A percentile compares a stretch with the other conserved stretches of the same genome.
Conservation (phyloP, 306 rosid genomes). For the Echinosophora koreensis region DNA sequence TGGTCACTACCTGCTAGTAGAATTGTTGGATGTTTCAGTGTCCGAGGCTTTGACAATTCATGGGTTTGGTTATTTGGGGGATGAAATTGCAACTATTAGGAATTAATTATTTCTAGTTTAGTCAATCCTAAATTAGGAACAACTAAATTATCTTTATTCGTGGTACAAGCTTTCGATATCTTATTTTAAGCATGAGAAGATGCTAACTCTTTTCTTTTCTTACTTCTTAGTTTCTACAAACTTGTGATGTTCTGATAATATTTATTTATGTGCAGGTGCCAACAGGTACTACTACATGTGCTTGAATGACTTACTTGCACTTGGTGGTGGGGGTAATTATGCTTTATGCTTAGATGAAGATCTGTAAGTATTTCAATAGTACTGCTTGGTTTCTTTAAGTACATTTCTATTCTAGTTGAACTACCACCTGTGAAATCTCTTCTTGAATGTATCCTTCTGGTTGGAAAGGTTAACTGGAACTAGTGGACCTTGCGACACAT, state of each 20-base stretch:
- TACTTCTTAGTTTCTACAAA: background rate
- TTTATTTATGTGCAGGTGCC: constrained; percentile 63
- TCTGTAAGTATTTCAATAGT: constrained; percentile 67
- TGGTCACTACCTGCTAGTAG: too few species aligned
- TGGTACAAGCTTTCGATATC: background rate
- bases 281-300: constrained; percentile 85
- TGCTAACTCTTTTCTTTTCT: background rate
- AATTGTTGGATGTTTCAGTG: constrained; percentile 17
- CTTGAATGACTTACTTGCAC: constrained; percentile 76
- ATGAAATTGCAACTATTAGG: background rate
- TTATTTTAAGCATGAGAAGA: constrained; percentile 1
- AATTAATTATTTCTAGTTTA: background rate
- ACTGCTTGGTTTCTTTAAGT: constrained; percentile 34
- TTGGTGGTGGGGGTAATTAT: constrained; percentile 94
- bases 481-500: constrained; percentile 91
- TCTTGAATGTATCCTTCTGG: constrained; percentile 44
- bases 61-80: constrained; percentile 4
- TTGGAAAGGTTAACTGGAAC: constrained; percentile 82
- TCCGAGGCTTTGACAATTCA: constrained; percentile 11
- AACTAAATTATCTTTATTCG: constrained; percentile 21
- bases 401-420: constrained; percentile 25
- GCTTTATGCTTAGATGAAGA: constrained; percentile 91
- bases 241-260: constrained; percentile 25
- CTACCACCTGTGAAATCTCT: constrained; percentile 21
- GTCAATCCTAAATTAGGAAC: background rate